A percentile compares a stretch with the other conserved stretches of the same genome.
These are phyloP conservation scores for Quercus phellos DNA, from an alignment of 331 rosid genomes.

Conservation along the genomic window DNA sequence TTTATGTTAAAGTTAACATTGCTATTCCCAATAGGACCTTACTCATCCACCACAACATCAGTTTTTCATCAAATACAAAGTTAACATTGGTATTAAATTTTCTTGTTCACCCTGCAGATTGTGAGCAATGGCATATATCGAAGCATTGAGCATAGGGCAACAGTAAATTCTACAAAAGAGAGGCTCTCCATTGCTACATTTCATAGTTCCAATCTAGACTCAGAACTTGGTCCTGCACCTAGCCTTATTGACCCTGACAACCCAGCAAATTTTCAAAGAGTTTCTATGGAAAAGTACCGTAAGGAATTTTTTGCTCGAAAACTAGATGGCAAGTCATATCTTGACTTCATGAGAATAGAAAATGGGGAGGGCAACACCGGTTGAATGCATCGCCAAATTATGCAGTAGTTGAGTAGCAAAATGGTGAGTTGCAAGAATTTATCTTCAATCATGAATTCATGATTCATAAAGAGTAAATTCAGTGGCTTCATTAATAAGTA, in stretches of 20 bases:
- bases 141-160: slow-evolving; percentile 36
- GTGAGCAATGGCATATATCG: slow-evolving; percentile 33
- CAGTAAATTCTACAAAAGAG: slow-evolving; percentile 19
- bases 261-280: slow-evolving; percentile 12
- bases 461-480: not conserved
- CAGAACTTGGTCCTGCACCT: slow-evolving; percentile 26
- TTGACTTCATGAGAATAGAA: slow-evolving; percentile 24
- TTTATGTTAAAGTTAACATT: no score
- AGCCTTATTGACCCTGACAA: slow-evolving; percentile 24
- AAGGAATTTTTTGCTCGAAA: slow-evolving; percentile 27
- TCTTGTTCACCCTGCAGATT: slow-evolving; percentile 20
- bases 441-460: no score
- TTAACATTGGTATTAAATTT: not conserved
- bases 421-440: not conserved
- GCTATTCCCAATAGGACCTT: no score
- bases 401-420: not conserved
- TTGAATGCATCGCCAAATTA: not conserved
- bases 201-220: slow-evolving; percentile 10
- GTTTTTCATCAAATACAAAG: not conserved
- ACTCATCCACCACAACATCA: no score
- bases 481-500: not conserved
- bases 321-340: slow-evolving; percentile 28
- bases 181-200: slow-evolving; percentile 38
- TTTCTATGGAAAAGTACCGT: slow-evolving; percentile 14
- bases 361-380: not conserved